These are phyloP conservation scores for Suhomyces wounanorum DNA, from an alignment of 1,139 yeast genomes.

Conservation along the genomic window DNA sequence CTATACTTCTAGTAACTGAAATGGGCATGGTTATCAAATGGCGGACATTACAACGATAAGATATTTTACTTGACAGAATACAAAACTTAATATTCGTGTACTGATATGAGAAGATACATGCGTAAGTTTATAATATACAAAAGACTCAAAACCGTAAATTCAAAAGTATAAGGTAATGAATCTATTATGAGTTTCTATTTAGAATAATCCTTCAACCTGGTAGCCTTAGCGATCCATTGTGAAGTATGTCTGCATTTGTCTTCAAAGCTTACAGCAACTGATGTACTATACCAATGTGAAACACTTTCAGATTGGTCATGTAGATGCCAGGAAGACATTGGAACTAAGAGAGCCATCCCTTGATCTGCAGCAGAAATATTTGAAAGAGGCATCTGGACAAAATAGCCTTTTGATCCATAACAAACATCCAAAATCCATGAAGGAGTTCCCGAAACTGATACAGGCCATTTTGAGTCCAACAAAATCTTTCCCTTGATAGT, in stretches of 20 bases:
- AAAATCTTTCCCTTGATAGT: slow-evolving; percentile 5
- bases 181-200: not conserved
- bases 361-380: slow-evolving; percentile 10
- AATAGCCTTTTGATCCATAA: slow-evolving; percentile 8
- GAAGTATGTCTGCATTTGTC: slow-evolving; percentile 1
- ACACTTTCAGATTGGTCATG: slow-evolving; percentile 9
- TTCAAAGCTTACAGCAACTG: slow-evolving; percentile 1
- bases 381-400: slow-evolving; percentile 9
- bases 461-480: slow-evolving; percentile 9
- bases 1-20: too few relatives aligned
- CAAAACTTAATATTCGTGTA: too few relatives aligned
- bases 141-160: not conserved
- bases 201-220: slow-evolving; percentile 9
- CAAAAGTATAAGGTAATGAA: not conserved
- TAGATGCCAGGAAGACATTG: slow-evolving; percentile 13
- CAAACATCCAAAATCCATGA: slow-evolving; percentile 12
- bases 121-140: too few relatives aligned
- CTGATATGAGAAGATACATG: too few relatives aligned
- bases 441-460: slow-evolving; percentile 7
- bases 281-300: slow-evolving; percentile 10
- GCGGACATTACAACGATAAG: too few relatives aligned
- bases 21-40: too few relatives aligned
- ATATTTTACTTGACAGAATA: too few relatives aligned
- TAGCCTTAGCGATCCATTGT: slow-evolving; percentile 9
- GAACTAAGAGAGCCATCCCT: slow-evolving; percentile 11